phyloP scores from a whole-genome alignment of 441 rosid genomes.

The Pelargonium cotyledonis region DNA sequence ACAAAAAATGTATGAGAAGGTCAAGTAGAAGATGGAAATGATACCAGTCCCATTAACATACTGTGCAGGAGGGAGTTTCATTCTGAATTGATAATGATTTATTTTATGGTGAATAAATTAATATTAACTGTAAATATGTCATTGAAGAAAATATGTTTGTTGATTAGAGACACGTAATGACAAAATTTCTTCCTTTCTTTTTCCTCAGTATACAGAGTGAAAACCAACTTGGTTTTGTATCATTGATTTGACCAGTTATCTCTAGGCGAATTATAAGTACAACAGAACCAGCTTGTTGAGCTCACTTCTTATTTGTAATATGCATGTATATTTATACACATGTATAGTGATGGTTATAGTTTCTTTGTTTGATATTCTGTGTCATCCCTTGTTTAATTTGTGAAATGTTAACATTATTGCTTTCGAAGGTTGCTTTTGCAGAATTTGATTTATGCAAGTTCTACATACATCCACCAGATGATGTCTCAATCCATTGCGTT shows the following conservation, averaged over 20 bases:
- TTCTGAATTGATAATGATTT: too few species aligned
- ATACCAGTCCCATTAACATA: too few species aligned
- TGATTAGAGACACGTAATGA: too few species aligned
- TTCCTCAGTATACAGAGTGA: too few species aligned
- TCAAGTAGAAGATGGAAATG: too few species aligned
- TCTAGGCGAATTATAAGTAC: background rate
- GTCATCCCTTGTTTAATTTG: slow-evolving; percentile 12
- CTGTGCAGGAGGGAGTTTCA: too few species aligned
- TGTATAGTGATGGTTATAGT: background rate
- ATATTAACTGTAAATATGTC: too few species aligned
- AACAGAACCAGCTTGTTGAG: background rate
- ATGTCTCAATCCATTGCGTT: slow-evolving; percentile 12
- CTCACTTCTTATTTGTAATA: background rate
- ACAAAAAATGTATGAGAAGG: too few species aligned
- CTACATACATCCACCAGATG: slow-evolving; percentile 30
- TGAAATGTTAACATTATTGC: slow-evolving; percentile 3
- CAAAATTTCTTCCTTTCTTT: too few species aligned
- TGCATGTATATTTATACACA: background rate
- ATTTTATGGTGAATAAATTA: too few species aligned
- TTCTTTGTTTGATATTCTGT: background rate
- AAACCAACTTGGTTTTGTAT: background rate
- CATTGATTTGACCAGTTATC: background rate
- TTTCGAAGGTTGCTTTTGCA: slow-evolving; percentile 28
- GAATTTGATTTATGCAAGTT: slow-evolving; percentile 17
- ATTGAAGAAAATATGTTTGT: too few species aligned